These are phyloP conservation scores for Hamamelis virginiana DNA, from an alignment of 164 flowering plant genomes.

Conservation along the genomic window DNA sequence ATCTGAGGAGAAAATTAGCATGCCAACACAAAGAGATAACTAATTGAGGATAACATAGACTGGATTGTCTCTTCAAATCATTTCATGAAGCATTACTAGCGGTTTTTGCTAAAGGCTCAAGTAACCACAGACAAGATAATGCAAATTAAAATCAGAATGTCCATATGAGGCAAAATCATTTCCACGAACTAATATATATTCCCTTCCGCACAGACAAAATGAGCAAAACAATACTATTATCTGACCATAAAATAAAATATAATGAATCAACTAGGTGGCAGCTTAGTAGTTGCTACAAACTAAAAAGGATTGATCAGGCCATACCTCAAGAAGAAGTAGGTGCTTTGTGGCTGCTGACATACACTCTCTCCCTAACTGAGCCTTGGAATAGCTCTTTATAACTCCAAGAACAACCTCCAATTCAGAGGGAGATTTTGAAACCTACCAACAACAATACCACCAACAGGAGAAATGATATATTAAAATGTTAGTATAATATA, in stretches of 20 bases:
- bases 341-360: slow-evolving; percentile 61
- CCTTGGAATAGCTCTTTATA: slow-evolving; percentile 58
- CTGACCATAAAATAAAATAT: background rate
- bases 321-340: slow-evolving; percentile 82
- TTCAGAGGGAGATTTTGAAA: slow-evolving; percentile 81
- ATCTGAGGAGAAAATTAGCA: background rate
- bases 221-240: background rate
- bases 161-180: no score
- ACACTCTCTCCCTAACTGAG: slow-evolving; percentile 51
- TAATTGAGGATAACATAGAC: background rate
- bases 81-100: no score
- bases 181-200: no score
- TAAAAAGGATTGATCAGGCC: background rate
- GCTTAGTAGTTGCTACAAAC: background rate
- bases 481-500: background rate
- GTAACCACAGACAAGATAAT: no score
- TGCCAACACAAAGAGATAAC: background rate
- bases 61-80: no score
- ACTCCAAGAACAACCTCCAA: slow-evolving; percentile 78
- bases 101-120: no score
- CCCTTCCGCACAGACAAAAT: background rate
- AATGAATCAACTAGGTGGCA: background rate
- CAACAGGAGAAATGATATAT: background rate
- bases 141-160: no score
- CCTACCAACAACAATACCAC: slow-evolving; percentile 37